Base-by-base conservation (phyloP, 2,329 filamentous ascomycete genomes). In the Nakataea oryzae region DNA sequence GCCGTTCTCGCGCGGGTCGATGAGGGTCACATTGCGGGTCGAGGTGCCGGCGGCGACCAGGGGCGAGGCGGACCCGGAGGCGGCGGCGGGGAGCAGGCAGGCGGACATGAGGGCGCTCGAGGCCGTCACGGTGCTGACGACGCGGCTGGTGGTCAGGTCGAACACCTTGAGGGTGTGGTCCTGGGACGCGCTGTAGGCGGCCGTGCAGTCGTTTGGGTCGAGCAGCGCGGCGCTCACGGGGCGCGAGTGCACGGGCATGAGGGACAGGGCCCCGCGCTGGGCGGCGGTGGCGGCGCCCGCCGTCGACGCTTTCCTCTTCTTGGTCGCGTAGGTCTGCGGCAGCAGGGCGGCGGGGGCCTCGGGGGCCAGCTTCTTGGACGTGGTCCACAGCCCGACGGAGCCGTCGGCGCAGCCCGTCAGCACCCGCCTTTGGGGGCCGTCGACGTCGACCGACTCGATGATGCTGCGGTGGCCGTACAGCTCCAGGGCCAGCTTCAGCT, bases 151-250 rank as follows among this genome's bases (percentile, higher is more conserved):
- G 0, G 92, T 87, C 58, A 99, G 82, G 77, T 99, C 95, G 77
- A 96, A 89, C 0, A 95, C 97, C 66, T 88, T 88, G 68, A 97
- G 79, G 1, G 90, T 90, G 79, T 96, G 93, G 77, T 99, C 96
- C 77, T 90, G 89, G 24, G 92, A 96, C 27, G 87, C 86, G 1
- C 91, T 93, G 79, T 99, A 97, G 58, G 90, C 93, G 17, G 91
- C 96, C n/a, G 50, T 30, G 13, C 86, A 76, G 75, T 97, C 93
- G 61, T 85, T 81, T 5, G 88, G 88, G 74, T 96, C 91, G 78
- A 99, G 97, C 58, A 91, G 82, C 50, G 88, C 89, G 61, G 88
- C 89, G 1, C 90, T 90, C 57, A 93, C 91, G 57, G 89, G 83
- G 13, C 86, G 82, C 62, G 84, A 84, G 81, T 97, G 88, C 61